These are phyloP conservation scores for Mycena vulgaris DNA, from an alignment of 768 basidiomycete genomes.

Conservation along the genomic window DNA sequence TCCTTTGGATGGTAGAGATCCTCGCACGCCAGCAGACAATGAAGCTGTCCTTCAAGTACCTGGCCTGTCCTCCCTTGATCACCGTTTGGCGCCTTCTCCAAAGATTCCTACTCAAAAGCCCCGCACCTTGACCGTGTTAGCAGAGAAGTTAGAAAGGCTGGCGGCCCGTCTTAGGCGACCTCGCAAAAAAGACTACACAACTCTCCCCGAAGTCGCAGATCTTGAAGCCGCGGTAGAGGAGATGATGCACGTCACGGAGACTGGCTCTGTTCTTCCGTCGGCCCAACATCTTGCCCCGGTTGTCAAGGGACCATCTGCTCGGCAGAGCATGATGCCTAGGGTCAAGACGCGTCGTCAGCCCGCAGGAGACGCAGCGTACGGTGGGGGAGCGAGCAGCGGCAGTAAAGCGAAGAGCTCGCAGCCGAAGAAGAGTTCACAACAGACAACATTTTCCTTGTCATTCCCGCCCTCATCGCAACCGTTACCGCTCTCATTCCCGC, in stretches of 20 bases:
- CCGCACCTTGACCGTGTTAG: background rate
- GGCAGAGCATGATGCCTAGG: conserved; percentile 5
- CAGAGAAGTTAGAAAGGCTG: conserved; percentile 8
- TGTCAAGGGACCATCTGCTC: background rate
- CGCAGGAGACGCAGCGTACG: conserved; percentile 13
- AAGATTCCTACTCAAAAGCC: background rate
- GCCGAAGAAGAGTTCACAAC: too few species aligned
- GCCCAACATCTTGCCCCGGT: background rate
- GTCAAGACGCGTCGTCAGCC: conserved; percentile 1
- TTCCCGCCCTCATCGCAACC: too few species aligned
- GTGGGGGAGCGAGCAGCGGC: conserved; percentile 20
- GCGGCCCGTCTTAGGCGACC: background rate
- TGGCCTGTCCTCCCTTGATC: too few species aligned
- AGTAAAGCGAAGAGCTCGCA: conserved; percentile 12
- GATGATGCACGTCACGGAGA: too few species aligned
- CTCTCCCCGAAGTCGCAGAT: too few species aligned
- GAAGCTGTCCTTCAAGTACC: too few species aligned
- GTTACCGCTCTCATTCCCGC: too few species aligned
- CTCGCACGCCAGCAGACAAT: too few species aligned
- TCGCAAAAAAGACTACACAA: background rate
- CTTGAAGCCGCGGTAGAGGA: too few species aligned
- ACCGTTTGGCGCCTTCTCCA: too few species aligned
- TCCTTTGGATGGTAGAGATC: background rate
- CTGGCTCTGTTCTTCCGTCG: conserved; percentile 17
- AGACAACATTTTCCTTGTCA: too few species aligned